Evolutionary conservation across 2,329 filamentous ascomycete species (phyloP).

Genomic region (Emergomyces orientalis): DNA sequence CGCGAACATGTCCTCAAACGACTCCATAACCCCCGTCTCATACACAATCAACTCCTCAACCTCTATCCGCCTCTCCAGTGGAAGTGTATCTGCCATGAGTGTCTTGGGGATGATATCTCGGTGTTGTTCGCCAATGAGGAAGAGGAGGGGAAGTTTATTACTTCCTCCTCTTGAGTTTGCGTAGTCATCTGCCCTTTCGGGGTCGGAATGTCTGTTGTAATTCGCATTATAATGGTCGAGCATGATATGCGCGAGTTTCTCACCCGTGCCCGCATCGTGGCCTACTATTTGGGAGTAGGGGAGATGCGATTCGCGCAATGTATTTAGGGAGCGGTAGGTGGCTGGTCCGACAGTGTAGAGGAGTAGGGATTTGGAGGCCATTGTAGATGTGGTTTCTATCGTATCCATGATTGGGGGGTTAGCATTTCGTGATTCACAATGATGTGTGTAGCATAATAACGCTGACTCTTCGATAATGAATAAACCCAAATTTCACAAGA

Average conservation of each 20-base stretch:
- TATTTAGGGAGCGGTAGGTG: conserved; percentile 55
- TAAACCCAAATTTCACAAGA: neutral
- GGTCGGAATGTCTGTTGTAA: conserved; percentile 13
- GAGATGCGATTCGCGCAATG: conserved; percentile 36
- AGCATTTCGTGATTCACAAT: too few relatives aligned
- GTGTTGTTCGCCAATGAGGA: conserved; percentile 81
- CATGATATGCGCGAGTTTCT: conserved; percentile 68
- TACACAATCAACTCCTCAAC: conserved; percentile 81
- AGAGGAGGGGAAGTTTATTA: conserved; percentile 56
- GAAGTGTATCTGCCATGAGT: conserved; percentile 52
- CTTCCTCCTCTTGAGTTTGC: conserved; percentile 34
- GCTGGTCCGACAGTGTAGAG: conserved; percentile 44
- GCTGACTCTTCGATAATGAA: neutral
- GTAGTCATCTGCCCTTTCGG: neutral
- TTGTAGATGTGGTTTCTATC: conserved; percentile 8
- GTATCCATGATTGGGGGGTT: neutral
- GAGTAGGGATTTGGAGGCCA: conserved; percentile 22
- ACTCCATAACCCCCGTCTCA: conserved; percentile 70
- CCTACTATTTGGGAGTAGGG: conserved; percentile 58
- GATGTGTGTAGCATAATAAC: too few relatives aligned
- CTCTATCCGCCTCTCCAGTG: conserved; percentile 44
- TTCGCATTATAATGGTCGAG: conserved; percentile 60
- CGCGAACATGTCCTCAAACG: conserved; percentile 61
- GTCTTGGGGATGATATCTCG: conserved; percentile 82
- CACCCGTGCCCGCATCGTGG: conserved; percentile 74